Evolutionary conservation across 2,329 filamentous ascomycete species (phyloP), one percentile per base, ranked within the genome.

Genomic region (Colletotrichum limetticola): DNA sequence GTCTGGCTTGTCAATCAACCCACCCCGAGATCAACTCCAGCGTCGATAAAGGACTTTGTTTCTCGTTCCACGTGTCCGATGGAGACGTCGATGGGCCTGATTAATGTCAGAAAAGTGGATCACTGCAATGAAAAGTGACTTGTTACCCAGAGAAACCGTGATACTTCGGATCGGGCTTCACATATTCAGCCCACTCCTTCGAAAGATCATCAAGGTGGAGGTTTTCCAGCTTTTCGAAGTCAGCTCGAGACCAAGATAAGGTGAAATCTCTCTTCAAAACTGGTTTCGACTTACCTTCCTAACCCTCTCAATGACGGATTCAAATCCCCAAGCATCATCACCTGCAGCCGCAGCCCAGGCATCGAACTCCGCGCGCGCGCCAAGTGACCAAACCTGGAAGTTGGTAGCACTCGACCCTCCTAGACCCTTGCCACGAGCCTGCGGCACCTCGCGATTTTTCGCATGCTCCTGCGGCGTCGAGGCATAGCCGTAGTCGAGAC

Each of bases 311-410:
- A 69, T 1, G 16, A 72, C 59, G 9, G 56, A 69, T 5, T 63
- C 52, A 12, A 72, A 72, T 1, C 58, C 69, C 69, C 69, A 93
- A 0, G 81, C 78, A 5, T 90, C 85, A 74, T 93, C 91, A 0
- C 81, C 89, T 0, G 89, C 86, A 2, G 87, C 74, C 0, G 83
- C 80, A 1, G 89, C 89, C 90, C 91, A 92, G 66, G 89, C 85
- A 32, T 93, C 85, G 72, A 90, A 92, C 74, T 93, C 91, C 64
- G 89, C 89, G 1, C 83, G 81, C 1, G 89, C 85, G 3, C 91
- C 91, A 30, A 87, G 75, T 3, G 84, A 87, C 78, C 84, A 91
- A 16, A 87, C 85, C 19, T 85, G 84, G 69, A 89, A 90, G 77
- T 90, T 90, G 75, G 90, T 87, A 8, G 86, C 86, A 65, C 82